These are phyloP conservation scores for Calonectria fujianensis DNA, from an alignment of 2,329 filamentous ascomycete species.

Conservation along the genomic window DNA sequence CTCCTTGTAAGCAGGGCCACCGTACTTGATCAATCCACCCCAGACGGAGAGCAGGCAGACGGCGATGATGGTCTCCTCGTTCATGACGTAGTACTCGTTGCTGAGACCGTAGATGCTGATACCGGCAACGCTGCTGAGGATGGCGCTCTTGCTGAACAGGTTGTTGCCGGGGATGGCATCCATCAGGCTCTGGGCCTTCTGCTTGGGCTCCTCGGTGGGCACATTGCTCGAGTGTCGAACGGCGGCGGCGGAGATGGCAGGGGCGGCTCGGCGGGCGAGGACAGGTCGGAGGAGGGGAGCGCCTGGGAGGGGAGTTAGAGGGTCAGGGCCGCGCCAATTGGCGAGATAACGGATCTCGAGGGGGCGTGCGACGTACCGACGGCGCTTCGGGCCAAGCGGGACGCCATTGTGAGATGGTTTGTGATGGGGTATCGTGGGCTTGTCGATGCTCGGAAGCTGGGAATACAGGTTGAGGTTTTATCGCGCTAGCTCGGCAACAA, in stretches of 20 bases:
- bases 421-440: constrained; percentile 71
- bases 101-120: constrained; percentile 95
- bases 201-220: constrained; percentile 92
- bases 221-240: constrained; percentile 84
- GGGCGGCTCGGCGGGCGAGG: constrained; percentile 83
- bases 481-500: constrained; percentile 65
- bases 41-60: constrained; percentile 96
- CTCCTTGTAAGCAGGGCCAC: constrained; percentile 91
- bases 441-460: constrained; percentile 68
- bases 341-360: constrained; percentile 40
- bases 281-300: constrained; percentile 92
- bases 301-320: constrained; percentile 72
- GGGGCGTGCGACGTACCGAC: constrained; percentile 80
- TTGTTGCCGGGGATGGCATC: constrained; percentile 94
- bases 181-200: constrained; percentile 96
- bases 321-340: constrained; percentile 57
- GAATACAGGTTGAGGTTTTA: constrained; percentile 71
- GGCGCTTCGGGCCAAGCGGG: constrained; percentile 96
- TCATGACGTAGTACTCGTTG: constrained; percentile 99
- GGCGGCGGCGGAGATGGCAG: constrained; percentile 82
- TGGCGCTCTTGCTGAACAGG: constrained; percentile 95
- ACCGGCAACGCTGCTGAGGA: constrained; percentile 94
- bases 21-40: constrained; percentile 93
- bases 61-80: constrained; percentile 97
- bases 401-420: constrained; percentile 90